phyloP scores from a whole-genome alignment of 495 filamentous ascomycete species.

The Annulohypoxylon maeteangense region DNA sequence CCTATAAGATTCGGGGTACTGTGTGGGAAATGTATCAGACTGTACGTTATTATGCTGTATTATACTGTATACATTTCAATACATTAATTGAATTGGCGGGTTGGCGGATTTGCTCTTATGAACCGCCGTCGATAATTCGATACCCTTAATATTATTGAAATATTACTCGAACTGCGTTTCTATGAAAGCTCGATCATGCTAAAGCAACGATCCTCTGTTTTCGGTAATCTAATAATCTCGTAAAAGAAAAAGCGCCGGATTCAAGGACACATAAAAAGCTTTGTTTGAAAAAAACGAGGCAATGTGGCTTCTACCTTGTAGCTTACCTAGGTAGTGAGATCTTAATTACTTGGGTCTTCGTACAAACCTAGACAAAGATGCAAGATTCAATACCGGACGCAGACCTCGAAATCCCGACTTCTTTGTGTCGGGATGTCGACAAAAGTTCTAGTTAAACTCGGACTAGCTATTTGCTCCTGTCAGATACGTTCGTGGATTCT shows the following conservation, averaged over 20 bases:
- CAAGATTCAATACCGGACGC: constrained; percentile 18
- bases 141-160: not conserved
- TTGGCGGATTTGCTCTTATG: no score
- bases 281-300: constrained; percentile 1
- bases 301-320: not conserved
- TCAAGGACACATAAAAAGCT: not conserved
- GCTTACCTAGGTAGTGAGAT: not conserved
- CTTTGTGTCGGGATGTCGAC: constrained; percentile 32
- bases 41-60: no score
- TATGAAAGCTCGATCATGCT: not conserved
- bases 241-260: constrained; percentile 29
- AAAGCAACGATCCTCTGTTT: constrained; percentile 20
- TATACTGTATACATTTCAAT: no score
- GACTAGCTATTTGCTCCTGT: not conserved
- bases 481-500: not conserved
- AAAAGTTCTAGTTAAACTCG: constrained; percentile 24
- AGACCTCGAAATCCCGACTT: constrained; percentile 1
- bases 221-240: not conserved
- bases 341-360: not conserved
- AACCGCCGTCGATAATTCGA: not conserved
- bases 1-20: no score
- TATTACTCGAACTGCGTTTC: not conserved
- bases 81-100: no score
- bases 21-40: no score
- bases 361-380: constrained; percentile 29